phyloP scores from a whole-genome alignment of 345 rosid species.

The Excoecaria cochinchinensis region DNA sequence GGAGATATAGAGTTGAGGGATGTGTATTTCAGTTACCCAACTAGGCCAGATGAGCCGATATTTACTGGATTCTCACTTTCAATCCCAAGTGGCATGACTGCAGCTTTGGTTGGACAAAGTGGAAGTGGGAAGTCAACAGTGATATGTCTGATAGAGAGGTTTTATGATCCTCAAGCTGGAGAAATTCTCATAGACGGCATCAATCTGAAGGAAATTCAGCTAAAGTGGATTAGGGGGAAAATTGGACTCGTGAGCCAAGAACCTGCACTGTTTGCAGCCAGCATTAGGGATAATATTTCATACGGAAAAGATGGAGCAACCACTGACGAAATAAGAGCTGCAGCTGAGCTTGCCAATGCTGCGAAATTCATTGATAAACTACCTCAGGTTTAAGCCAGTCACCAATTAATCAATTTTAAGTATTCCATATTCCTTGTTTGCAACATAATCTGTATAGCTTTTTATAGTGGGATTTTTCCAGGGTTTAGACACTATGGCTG shows the following conservation, averaged over 20 bases:
- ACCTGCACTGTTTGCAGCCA: too few species aligned
- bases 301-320: too few species aligned
- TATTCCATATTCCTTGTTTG: neutral
- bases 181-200: too few species aligned
- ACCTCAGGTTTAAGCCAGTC: neutral
- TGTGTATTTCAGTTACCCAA: constrained; percentile 70
- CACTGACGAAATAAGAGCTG: too few species aligned
- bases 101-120: too few species aligned
- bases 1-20: constrained; percentile 69
- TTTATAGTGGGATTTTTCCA: neutral
- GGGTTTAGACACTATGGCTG: constrained; percentile 24
- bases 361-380: constrained; percentile 10
- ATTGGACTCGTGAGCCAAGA: too few species aligned
- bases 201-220: too few species aligned
- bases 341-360: neutral
- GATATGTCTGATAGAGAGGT: too few species aligned
- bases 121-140: too few species aligned
- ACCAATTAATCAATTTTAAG: neutral
- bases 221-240: too few species aligned
- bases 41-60: constrained; percentile 69
- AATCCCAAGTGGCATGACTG: constrained; percentile 49
- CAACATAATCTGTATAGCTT: neutral
- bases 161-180: too few species aligned
- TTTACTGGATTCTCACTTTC: constrained; percentile 65
- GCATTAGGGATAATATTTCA: too few species aligned